Base-by-base conservation (phyloP, 441 rosid genomes). In the Gossypium gossypioides region DNA sequence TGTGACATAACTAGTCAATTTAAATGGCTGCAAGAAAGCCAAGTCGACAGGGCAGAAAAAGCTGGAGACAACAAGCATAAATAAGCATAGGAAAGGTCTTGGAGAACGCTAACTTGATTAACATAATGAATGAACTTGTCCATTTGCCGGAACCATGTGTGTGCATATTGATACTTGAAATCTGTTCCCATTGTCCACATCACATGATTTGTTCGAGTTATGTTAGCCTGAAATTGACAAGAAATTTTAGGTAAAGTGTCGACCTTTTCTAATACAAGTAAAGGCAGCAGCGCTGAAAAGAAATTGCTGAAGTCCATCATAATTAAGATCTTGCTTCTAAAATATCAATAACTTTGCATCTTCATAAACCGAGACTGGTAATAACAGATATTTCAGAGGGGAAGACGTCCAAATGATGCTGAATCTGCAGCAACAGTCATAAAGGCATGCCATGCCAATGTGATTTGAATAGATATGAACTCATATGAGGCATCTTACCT, bases 171-270 rank as follows among this genome's bases (percentile, higher is more conserved):
- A 76, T 88, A 90, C 78, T 85, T 74, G 82, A 88, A 87, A 81
- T 90, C 93, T 25, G 90, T 86, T 52, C 96, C 93, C 96, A 88
- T 90, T 0, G 91, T 90, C 89, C 91, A 90, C 96, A 90, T 90
- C 37, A 90, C 67, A 44, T 90, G 96, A 81, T 90, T 87, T 40
- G 90, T 84, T 32, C 83, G 85, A 71, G 96, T 90, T 42, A 90
- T 74, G 68, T 90, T 90, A 40, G 91, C 96, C 93, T 90, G 83
- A 56, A 73, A 79, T 32, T 25, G 16, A 66, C 55, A 10, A 52
- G 51, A 32, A 51, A 54, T 8, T 25, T 67, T 67, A 4, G 40
- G 56, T 29, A 2, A 44, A 65, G 57, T n/a, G 40, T 66, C 22
- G 25, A 46, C 57, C 40, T 67, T 67, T 25, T 24, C 15, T n/a